phyloP scores from a whole-genome alignment of 306 rosid species.

The Astragalus membranaceus region DNA sequence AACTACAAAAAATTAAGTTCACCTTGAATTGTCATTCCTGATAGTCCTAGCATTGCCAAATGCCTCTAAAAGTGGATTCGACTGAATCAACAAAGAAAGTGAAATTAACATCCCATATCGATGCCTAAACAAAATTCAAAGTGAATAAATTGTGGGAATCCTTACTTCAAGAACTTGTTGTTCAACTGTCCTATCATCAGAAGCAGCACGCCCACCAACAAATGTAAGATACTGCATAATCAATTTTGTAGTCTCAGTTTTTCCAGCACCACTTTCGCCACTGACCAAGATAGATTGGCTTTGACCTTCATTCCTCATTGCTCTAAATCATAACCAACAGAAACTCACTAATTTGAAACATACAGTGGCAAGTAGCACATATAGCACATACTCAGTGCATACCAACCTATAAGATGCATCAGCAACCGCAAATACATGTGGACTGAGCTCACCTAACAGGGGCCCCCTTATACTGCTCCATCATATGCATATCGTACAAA shows the following conservation, averaged over 20 bases:
- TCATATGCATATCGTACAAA: slow-evolving; percentile 82
- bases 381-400: background rate
- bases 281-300: slow-evolving; percentile 96
- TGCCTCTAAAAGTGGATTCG: slow-evolving; percentile 96
- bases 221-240: slow-evolving; percentile 97
- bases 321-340: slow-evolving; percentile 60
- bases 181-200: slow-evolving; percentile 84
- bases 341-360: slow-evolving; percentile 24
- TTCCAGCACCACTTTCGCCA: slow-evolving; percentile 99
- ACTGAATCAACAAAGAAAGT: slow-evolving; percentile 41
- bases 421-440: slow-evolving; percentile 95
- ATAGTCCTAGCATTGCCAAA: slow-evolving; percentile 97
- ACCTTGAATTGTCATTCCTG: slow-evolving; percentile 98
- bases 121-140: slow-evolving; percentile 9
- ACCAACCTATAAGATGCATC: slow-evolving; percentile 89
- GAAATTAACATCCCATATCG: slow-evolving; percentile 2
- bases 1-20: slow-evolving; percentile 2
- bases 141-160: background rate
- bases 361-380: slow-evolving; percentile 7
- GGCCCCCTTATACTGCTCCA: slow-evolving; percentile 96
- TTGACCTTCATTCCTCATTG: slow-evolving; percentile 75
- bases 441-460: slow-evolving; percentile 93
- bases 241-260: slow-evolving; percentile 95
- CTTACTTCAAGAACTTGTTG: slow-evolving; percentile 97
- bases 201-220: slow-evolving; percentile 93